Percentiles rank a stretch among this genome's conserved stretches.
phyloP scores from a whole-genome alignment of 139 green algal genomes.

The Spirogloea muscicola region DNA sequence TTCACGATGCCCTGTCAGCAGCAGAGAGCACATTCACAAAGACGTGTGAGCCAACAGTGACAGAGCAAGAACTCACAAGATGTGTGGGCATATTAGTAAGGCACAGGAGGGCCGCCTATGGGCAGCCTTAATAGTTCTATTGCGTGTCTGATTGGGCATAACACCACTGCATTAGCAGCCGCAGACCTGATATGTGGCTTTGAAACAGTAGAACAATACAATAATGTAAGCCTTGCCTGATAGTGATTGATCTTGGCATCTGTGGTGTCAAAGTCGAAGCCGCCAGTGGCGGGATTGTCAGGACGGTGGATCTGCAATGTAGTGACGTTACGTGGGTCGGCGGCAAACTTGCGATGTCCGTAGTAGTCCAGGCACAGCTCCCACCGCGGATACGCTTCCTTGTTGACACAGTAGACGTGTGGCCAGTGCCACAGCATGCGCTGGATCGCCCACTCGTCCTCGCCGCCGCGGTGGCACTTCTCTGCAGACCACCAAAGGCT shows the following conservation, averaged over 20 bases:
- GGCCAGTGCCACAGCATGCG: conserved; percentile 41
- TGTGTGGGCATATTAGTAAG: too few species aligned
- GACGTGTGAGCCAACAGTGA: too few species aligned
- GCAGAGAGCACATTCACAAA: too few species aligned
- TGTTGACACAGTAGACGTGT: conserved; percentile 26
- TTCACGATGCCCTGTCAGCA: conserved; percentile 18
- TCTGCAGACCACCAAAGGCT: conserved; percentile 18
- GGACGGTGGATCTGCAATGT: conserved; percentile 4
- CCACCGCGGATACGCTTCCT: conserved; percentile 13
- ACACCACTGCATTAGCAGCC: too few species aligned
- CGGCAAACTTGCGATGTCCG: conserved; percentile 23
- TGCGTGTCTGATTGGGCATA: too few species aligned
- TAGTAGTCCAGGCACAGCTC: conserved; percentile 30
- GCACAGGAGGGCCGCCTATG: too few species aligned
- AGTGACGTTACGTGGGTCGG: conserved; percentile 8
- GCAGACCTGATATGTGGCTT: too few species aligned
- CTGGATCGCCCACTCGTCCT: conserved; percentile 15
- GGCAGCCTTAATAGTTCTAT: too few species aligned
- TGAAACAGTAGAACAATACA: too few species aligned
- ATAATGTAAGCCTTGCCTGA: too few species aligned
- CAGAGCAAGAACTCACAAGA: too few species aligned
- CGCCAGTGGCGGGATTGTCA: conserved; percentile 3
- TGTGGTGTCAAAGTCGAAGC: conserved; percentile 18
- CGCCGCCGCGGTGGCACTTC: conserved; percentile 8
- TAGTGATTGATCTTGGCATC: conserved; percentile 25